Base-by-base conservation (phyloP, 2,329 filamentous ascomycete species). In the Colletotrichum sp. region DNA sequence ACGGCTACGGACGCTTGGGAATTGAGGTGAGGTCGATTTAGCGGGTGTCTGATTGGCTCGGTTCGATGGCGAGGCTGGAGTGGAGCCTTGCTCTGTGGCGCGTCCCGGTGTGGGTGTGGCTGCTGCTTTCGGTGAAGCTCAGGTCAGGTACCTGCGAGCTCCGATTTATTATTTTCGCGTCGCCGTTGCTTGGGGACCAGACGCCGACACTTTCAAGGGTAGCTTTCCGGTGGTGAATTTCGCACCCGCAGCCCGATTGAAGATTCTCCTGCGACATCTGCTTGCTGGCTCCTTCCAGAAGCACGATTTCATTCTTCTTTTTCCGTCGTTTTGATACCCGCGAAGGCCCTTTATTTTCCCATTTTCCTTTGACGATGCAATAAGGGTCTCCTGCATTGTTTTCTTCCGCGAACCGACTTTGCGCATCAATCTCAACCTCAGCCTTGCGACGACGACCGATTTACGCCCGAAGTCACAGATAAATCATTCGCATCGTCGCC, bases 11-110 rank as follows among this genome's bases (percentile, higher is more conserved):
- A 28, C 44, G 67, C 77, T 77, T 78, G 80, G 59, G 82, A 84
- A 82, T 83, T 81, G 81, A 82, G 79, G 80, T 82, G 84, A 86
- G 81, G 84, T 85, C 82, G 81, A 85, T 84, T 86, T 87, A 85
- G 84, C 76, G 76, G 75, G 12, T 39, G 75, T 80, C 74, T 85
- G 82, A 87, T 87, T 86, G 85, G 85, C 34, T 77, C 76, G 12
- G 26, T 60, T 76, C 79, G 78, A 77, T 80, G 44, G 79, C 82
- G 76, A 85, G 84, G 83, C 83, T 82, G 80, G 72, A 69, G 76
- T 78, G 57, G 57, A 39, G 8, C 44, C 28, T 15, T 2, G 26
- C 3, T 3, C 2, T 34, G 60, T 65, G 55, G 26, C 21, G n/a
- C 36, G 24, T 26, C n/a, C 71, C 77, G 72, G 77, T 78, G 65